These are phyloP conservation scores for Teunomyces kruisii DNA, from an alignment of 805 yeast genomes.

Conservation along the genomic window DNA sequence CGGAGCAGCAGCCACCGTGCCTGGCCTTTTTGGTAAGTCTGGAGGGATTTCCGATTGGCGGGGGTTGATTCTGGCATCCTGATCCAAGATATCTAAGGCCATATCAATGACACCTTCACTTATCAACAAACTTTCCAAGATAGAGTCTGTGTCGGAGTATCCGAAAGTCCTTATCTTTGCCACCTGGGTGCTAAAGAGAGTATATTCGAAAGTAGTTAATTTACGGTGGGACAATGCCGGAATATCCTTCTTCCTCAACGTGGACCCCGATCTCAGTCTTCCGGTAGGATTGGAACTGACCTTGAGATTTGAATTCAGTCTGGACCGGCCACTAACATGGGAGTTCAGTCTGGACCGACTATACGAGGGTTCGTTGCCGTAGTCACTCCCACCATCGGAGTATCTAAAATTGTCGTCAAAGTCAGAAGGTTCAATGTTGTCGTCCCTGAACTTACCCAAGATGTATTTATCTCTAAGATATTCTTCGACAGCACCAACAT, in stretches of 20 bases:
- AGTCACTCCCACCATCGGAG: slow-evolving; percentile 19
- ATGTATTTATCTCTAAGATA: slow-evolving; percentile 70
- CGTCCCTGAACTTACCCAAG: slow-evolving; percentile 55
- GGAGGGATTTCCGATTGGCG: slow-evolving; percentile 47
- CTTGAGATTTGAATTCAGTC: slow-evolving; percentile 12
- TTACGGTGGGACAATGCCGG: slow-evolving; percentile 51
- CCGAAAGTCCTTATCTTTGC: slow-evolving; percentile 52
- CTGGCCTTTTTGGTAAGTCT: slow-evolving; percentile 41
- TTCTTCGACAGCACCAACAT: slow-evolving; percentile 49
- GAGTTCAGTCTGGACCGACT: slow-evolving; percentile 5
- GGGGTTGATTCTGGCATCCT: slow-evolving; percentile 36
- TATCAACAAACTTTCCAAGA: slow-evolving; percentile 61
- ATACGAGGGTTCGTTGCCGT: slow-evolving; percentile 7
- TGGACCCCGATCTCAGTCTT: slow-evolving; percentile 11
- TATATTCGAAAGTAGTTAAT: slow-evolving; percentile 53
- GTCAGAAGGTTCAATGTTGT: slow-evolving; percentile 32
- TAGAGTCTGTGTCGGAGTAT: slow-evolving; percentile 52
- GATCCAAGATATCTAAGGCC: slow-evolving; percentile 59
- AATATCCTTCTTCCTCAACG: slow-evolving; percentile 9
- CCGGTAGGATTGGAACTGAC: slow-evolving; percentile 13
- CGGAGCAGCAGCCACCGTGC: slow-evolving; percentile 13
- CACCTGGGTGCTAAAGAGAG: slow-evolving; percentile 51
- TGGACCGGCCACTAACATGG: slow-evolving; percentile 10
- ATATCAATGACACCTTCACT: slow-evolving; percentile 57
- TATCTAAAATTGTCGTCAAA: slow-evolving; percentile 28